Base-by-base conservation (phyloP, 805 yeast species). In the Candida maesae region DNA sequence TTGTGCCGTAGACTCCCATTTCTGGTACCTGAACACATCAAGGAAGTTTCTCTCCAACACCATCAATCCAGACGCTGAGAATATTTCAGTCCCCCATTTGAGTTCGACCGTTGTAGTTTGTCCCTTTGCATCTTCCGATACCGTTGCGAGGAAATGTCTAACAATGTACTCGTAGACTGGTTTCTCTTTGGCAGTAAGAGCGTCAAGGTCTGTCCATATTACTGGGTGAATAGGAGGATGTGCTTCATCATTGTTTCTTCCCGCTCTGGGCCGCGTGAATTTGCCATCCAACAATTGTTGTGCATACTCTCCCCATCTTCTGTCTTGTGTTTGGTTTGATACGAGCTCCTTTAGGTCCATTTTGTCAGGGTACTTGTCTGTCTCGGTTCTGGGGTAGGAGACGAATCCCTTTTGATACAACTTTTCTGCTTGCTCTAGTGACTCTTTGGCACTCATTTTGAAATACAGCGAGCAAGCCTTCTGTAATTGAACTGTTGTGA, bases 211-310 rank as follows among this genome's bases (percentile, higher is more conserved):
- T 23, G 55, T 70, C 49, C 67, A 75, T 43, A 65, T 66, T 10
- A 87, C 79, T 0, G 99, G 99, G 61, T 93, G 97, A 43, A 93
- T 93, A 0, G 99, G 97, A 5, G 99, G 98, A 73, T 93, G 99
- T 18, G 99, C 98, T 57, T 88, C 81, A 65, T 93, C 99, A 56
- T 89, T 85, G 56, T 86, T 81, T 11, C 68, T 72, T 5, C 99
- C 99, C 29, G 71, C 70, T 37, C 98, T 66, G 0, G 99, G 99
- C 4, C 55, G 55, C n/a, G 70, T 55, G 53, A 74, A 84, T 29
- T 70, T 72, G 25, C 43, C 67, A 45, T 44, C 64, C 7, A 75
- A 38, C 6, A 81, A 52, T 3, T 45, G 44, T 10, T 51, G 49
- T 0, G 96, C 91, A 56, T 84, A 89, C 0, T 48, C 44, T 0